Evolutionary conservation across 2,329 filamentous ascomycete species (phyloP), one percentile per base, ranked within the genome.

Genomic region (Aureobasidium sp.): DNA sequence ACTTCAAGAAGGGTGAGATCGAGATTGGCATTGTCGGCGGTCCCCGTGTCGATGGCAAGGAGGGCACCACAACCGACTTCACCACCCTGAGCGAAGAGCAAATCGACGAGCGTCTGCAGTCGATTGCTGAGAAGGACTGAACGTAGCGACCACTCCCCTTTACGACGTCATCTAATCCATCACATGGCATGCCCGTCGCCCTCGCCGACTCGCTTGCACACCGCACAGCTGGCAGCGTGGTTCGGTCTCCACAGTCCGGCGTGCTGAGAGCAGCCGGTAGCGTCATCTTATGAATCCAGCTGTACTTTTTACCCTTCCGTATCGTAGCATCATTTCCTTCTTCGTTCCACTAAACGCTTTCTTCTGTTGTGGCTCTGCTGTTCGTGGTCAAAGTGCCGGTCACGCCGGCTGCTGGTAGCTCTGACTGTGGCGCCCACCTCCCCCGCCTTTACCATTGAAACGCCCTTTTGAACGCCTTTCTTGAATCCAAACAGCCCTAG

Each of bases 1-100:
- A 99, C 76, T 99, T 99, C 82, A 99, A 99, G 85, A 97, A 97
- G 83, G 89, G 89, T 69, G 94, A 99, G 81, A 87, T 99, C 75
- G 94, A 99, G 80, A 90, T 99, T 77, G 94, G 94, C 66, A 92
- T 99, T 72, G 94, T 97, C 60, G 94, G 94, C 67, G 93, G 91
- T 34, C 92, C 93, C 62, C 84, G 85, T 70, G 78, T 81, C 63
- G 90, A 96, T 72, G 93, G 92, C 67, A 83, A 89, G 77, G 89
- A 95, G 74, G 91, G 90, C 66, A 89, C 87, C 65, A 84, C 90
- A 70, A 77, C 87, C 54, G 81, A 81, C 65, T 99, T 99, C 82
- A 86, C 92, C 74, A 88, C 87, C 68, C 82, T 99, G 76, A 96
- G 90, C 34, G 93, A 97, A 78, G 92, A 97, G 39, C 93, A 99